Conservation (phyloP, 1,139 yeast genomes). For the Debaryomyces coudertii region DNA sequence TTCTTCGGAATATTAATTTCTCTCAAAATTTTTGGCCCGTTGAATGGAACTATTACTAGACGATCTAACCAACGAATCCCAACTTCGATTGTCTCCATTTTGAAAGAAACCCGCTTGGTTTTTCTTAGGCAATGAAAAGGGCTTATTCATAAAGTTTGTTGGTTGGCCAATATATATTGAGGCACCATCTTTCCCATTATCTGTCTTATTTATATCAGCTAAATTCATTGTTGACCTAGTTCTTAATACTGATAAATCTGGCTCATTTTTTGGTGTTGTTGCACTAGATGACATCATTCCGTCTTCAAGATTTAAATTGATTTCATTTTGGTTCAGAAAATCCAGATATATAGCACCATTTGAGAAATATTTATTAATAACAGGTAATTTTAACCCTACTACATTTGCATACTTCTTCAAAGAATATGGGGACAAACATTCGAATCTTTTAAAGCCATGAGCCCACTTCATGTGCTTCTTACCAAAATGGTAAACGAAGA, state of each 20-base stretch:
- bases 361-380: conserved; percentile 15
- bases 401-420: conserved; percentile 19
- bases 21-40: conserved; percentile 15
- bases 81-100: conserved; percentile 29
- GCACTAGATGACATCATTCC: conserved; percentile 27
- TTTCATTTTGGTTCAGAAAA: conserved; percentile 21
- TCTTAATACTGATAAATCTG: conserved; percentile 33
- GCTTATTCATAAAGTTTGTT: conserved; percentile 38
- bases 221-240: conserved; percentile 46
- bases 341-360: conserved; percentile 17
- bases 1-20: neutral
- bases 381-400: conserved; percentile 24
- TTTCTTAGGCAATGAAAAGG: conserved; percentile 39
- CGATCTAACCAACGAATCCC: conserved; percentile 32
- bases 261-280: conserved; percentile 22
- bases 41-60: conserved; percentile 25
- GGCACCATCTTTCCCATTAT: conserved; percentile 13
- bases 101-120: conserved; percentile 12
- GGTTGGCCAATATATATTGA: conserved; percentile 14
- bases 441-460: conserved; percentile 19
- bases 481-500: conserved; percentile 24
- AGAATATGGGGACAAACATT: conserved; percentile 16
- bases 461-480: conserved; percentile 15
- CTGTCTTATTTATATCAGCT: conserved; percentile 22
- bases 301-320: conserved; percentile 35